Conservation (phyloP, 768 basidiomycete genomes). For the Paxillus involutus region DNA sequence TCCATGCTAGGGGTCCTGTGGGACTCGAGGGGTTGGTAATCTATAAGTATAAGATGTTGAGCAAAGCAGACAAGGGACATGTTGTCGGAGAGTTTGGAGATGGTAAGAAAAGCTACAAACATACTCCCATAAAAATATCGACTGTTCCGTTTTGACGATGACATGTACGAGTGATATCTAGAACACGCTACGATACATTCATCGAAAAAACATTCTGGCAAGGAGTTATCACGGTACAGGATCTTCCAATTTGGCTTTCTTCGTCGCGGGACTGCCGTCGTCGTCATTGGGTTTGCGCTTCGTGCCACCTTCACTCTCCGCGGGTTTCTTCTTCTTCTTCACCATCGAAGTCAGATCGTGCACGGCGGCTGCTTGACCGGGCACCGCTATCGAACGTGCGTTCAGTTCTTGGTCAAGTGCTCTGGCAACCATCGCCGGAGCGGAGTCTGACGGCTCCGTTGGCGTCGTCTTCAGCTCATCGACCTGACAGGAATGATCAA, state of each 20-base stretch:
- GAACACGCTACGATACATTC: not conserved
- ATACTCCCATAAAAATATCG: conserved; percentile 34
- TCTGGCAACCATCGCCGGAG: conserved; percentile 69
- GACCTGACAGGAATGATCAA: conserved; percentile 51
- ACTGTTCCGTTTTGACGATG: conserved; percentile 22
- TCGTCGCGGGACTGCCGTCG: conserved; percentile 45
- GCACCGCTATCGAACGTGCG: conserved; percentile 32
- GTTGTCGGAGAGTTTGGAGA: conserved; percentile 84
- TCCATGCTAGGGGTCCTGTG: conserved; percentile 95
- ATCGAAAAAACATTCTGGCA: not conserved
- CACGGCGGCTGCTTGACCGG: conserved; percentile 45
- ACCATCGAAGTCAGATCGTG: conserved; percentile 86
- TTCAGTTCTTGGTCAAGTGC: conserved; percentile 75
- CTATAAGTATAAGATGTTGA: conserved; percentile 94
- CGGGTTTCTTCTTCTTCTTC: conserved; percentile 74
- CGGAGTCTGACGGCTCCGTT: conserved; percentile 55
- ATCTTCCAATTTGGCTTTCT: conserved; percentile 64
- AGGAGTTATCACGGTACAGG: conserved; percentile 18
- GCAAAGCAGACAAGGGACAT: conserved; percentile 73
- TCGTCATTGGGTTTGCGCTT: conserved; percentile 78
- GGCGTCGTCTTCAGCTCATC: conserved; percentile 89
- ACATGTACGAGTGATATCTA: not conserved
- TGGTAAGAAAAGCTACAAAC: conserved; percentile 74
- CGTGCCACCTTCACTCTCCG: conserved; percentile 35
- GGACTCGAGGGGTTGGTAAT: conserved; percentile 91